phyloP scores from a whole-genome alignment of 768 basidiomycete species.

The Brasilioporus rufonigricans region DNA sequence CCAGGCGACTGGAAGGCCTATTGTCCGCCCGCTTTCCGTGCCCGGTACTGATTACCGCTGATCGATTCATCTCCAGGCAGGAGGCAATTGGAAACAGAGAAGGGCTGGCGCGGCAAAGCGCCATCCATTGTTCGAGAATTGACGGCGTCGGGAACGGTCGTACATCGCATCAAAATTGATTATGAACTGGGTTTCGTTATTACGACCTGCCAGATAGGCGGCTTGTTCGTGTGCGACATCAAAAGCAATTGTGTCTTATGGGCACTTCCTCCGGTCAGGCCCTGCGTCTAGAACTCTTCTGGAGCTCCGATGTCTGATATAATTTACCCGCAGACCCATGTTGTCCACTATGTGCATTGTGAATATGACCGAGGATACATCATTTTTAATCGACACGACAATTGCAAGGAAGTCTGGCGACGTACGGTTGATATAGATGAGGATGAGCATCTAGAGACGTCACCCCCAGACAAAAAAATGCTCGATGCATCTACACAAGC shows the following conservation, averaged over 20 bases:
- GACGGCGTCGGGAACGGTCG: conserved; percentile 33
- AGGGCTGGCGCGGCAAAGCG: conserved; percentile 55
- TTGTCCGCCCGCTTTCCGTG: conserved; percentile 39
- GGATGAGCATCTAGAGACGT: conserved; percentile 20
- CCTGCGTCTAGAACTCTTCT: background rate
- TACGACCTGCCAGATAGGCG: conserved; percentile 53
- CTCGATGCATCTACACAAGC: conserved; percentile 22
- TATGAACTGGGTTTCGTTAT: conserved; percentile 58
- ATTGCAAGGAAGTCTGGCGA: conserved; percentile 72
- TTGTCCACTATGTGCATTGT: conserved; percentile 52
- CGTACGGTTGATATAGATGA: conserved; percentile 35
- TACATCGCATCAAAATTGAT: conserved; percentile 80
- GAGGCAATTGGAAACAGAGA: conserved; percentile 42
- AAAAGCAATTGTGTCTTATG: conserved; percentile 51
- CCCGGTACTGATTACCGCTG: conserved; percentile 8
- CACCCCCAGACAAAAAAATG: conserved; percentile 34
- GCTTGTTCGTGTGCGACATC: conserved; percentile 58
- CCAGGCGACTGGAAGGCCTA: conserved; percentile 55
- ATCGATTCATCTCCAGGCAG: conserved; percentile 36
- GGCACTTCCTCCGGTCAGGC: conserved; percentile 53
- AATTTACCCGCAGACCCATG: conserved; percentile 8
- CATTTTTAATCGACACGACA: conserved; percentile 60
- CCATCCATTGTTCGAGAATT: conserved; percentile 40
- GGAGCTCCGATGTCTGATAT: background rate
- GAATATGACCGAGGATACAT: conserved; percentile 74